phyloP scores from a whole-genome alignment of 148 eudicot genomes.

The Amaranthus hypochondriacus region DNA sequence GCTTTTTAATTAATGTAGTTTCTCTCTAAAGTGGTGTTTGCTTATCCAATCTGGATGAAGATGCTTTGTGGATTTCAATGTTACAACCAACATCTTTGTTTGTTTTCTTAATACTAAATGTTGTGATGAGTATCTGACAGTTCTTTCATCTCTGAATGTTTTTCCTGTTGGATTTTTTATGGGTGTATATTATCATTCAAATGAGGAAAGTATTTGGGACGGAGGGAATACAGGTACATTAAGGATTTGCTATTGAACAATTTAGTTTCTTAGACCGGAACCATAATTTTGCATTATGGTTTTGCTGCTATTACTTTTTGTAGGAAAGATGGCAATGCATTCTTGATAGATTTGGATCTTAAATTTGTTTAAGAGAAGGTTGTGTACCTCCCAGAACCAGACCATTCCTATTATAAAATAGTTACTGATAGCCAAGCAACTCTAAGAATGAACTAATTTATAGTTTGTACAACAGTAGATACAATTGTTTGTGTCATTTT shows the following conservation, averaged over 20 bases:
- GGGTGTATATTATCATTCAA: too few relatives aligned
- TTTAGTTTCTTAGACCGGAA: too few relatives aligned
- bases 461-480: not conserved
- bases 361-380: not conserved
- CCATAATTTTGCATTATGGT: not conserved
- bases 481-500: not conserved
- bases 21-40: not conserved
- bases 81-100: not conserved
- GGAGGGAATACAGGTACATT: not conserved
- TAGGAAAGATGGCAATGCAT: not conserved
- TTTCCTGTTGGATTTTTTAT: too few relatives aligned
- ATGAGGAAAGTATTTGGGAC: too few relatives aligned
- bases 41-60: not conserved
- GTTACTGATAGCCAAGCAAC: too few relatives aligned
- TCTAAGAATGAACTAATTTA: not conserved
- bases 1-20: slow-evolving; percentile 10
- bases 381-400: not conserved
- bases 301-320: not conserved
- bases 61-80: not conserved
- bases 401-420: not conserved
- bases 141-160: too few relatives aligned
- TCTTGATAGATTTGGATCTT: not conserved
- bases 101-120: not conserved
- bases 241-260: not conserved
- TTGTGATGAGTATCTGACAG: not conserved